Evolutionary conservation across 2,329 filamentous ascomycete genomes (phyloP).

Genomic region (Beauveria caledonica): DNA sequence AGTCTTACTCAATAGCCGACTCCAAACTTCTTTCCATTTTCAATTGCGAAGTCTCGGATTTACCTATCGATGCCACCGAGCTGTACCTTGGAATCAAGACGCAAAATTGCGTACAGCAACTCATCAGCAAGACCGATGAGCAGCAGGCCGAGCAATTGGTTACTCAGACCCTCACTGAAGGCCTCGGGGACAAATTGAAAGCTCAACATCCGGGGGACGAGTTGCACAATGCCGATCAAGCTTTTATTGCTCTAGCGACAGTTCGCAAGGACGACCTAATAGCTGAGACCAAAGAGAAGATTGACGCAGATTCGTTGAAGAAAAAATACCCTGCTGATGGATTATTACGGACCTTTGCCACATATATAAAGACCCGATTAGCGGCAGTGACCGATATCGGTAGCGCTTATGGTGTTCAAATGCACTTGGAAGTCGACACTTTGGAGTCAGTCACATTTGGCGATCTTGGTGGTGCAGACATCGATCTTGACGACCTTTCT

Average conservation of each 20-base stretch:
- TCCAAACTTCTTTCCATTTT: constrained; percentile 38
- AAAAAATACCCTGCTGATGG: constrained; percentile 33
- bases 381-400: constrained; percentile 26
- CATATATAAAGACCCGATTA: constrained; percentile 26
- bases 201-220: constrained; percentile 24
- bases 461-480: constrained; percentile 22
- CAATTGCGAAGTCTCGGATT: constrained; percentile 36
- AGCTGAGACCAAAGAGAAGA: constrained; percentile 15
- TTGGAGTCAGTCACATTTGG: constrained; percentile 20
- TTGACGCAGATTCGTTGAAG: constrained; percentile 22
- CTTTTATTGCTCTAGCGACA: constrained; percentile 25
- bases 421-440: constrained; percentile 23
- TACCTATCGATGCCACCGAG: constrained; percentile 33
- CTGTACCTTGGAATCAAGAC: constrained; percentile 41
- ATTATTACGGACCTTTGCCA: constrained; percentile 27
- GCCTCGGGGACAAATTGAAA: constrained; percentile 43
- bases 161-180: constrained; percentile 46
- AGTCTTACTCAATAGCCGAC: constrained; percentile 34
- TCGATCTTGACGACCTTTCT: constrained; percentile 33
- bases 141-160: constrained; percentile 44
- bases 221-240: constrained; percentile 27
- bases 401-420: constrained; percentile 26
- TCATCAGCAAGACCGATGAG: constrained; percentile 42
- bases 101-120: constrained; percentile 43
- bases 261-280: constrained; percentile 26